A percentile compares a stretch with the other conserved stretches of the same genome.
These are phyloP conservation scores for Aureobasidium subglaciale DNA, from an alignment of 2,329 filamentous ascomycete genomes.

Conservation along the genomic window DNA sequence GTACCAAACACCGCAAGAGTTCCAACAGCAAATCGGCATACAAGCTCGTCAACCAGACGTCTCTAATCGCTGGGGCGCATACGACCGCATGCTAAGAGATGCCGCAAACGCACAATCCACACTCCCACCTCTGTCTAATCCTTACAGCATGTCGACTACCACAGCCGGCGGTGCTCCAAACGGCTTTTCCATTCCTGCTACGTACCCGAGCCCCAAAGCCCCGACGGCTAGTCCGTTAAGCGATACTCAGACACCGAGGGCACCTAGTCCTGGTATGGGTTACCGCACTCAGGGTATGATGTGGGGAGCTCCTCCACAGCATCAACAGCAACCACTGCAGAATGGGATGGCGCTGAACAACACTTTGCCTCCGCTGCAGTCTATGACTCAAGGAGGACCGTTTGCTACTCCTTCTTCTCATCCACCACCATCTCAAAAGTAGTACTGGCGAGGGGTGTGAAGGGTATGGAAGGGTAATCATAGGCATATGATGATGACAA, in stretches of 20 bases:
- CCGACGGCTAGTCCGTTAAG: constrained; percentile 28
- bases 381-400: constrained; percentile 1
- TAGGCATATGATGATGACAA: not conserved
- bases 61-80: constrained; percentile 28
- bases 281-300: not conserved
- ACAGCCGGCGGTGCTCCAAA: constrained; percentile 1
- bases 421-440: not conserved
- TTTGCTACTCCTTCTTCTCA: not conserved
- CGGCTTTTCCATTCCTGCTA: not conserved
- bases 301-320: not conserved
- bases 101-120: constrained; percentile 9
- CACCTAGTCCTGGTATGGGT: not conserved
- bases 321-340: not conserved
- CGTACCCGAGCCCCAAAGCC: constrained; percentile 25
- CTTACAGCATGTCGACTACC: constrained; percentile 1
- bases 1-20: constrained; percentile 39
- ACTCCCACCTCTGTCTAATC: not conserved
- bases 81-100: constrained; percentile 29
- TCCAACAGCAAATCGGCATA: constrained; percentile 34
- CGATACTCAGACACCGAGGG: constrained; percentile 10
- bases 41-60: constrained; percentile 25
- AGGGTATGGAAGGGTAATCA: not conserved
- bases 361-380: constrained; percentile 2
- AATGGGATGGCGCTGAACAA: not conserved
- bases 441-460: not conserved